Percentiles rank a stretch among this genome's conserved stretches.
phyloP scores from a whole-genome alignment of 2,329 filamentous ascomycete species.

The Aspergillus uvarum region DNA sequence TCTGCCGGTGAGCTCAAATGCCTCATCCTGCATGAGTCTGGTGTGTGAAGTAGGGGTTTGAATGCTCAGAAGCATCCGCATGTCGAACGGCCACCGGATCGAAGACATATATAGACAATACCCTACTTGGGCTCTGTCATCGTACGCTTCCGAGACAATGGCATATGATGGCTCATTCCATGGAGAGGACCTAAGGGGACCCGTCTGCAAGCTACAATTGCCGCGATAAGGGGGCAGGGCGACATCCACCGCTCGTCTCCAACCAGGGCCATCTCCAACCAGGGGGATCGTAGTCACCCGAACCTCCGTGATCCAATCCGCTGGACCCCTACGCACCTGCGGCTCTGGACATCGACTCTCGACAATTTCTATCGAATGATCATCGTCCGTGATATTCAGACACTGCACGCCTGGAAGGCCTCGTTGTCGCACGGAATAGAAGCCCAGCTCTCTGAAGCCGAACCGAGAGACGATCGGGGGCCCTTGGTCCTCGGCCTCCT shows the following conservation, averaged over 20 bases:
- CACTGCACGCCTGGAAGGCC: constrained; percentile 51
- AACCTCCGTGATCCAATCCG: constrained; percentile 46
- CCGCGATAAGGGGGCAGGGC: constrained; percentile 49
- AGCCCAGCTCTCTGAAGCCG: constrained; percentile 53
- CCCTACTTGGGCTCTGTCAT: constrained; percentile 32
- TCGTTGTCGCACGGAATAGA: constrained; percentile 55
- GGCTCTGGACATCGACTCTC: constrained; percentile 58
- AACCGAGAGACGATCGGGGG: constrained; percentile 53
- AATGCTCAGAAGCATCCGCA: constrained; percentile 31
- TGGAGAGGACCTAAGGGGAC: constrained; percentile 24
- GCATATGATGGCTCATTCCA: constrained; percentile 35
- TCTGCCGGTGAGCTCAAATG: constrained; percentile 51
- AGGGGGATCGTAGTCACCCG: constrained; percentile 57
- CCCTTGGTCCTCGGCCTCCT: constrained; percentile 33
- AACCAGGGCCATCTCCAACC: constrained; percentile 50
- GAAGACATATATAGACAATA: constrained; percentile 39
- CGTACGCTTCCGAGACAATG: constrained; percentile 38
- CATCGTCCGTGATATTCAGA: constrained; percentile 53
- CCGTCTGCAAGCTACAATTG: constrained; percentile 39
- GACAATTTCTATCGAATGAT: constrained; percentile 52
- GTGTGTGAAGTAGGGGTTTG: constrained; percentile 24
- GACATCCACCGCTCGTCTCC: constrained; percentile 48
- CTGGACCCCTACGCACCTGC: constrained; percentile 42
- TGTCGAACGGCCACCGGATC: constrained; percentile 26
- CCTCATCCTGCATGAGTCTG: constrained; percentile 37